phyloP scores from a whole-genome alignment of 768 basidiomycete genomes.

The Sutorius australiensis region DNA sequence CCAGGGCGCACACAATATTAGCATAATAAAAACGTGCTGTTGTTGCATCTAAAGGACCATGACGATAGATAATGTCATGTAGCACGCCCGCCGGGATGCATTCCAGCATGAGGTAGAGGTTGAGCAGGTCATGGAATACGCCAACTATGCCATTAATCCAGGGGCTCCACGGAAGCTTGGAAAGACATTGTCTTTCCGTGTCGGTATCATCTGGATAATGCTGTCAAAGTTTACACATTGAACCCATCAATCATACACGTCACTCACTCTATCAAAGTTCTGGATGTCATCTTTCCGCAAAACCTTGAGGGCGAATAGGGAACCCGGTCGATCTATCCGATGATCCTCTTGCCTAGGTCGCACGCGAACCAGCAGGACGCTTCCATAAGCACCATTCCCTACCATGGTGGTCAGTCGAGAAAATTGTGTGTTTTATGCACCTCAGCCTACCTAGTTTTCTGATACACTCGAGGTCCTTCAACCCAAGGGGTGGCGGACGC shows the following conservation, averaged over 20 bases:
- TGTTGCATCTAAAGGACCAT: slow-evolving; percentile 30
- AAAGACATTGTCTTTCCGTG: slow-evolving; percentile 41
- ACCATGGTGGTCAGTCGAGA: slow-evolving; percentile 1
- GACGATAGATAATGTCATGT: slow-evolving; percentile 33
- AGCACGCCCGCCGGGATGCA: slow-evolving; percentile 45
- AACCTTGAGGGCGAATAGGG: slow-evolving; percentile 48
- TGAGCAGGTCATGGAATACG: slow-evolving; percentile 43
- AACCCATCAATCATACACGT: background rate
- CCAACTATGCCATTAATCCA: slow-evolving; percentile 48
- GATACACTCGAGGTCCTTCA: slow-evolving; percentile 42
- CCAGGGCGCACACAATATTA: slow-evolving; percentile 49
- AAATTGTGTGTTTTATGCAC: background rate
- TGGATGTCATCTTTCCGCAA: slow-evolving; percentile 36
- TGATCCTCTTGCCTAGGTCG: slow-evolving; percentile 29
- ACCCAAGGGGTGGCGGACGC: slow-evolving; percentile 35
- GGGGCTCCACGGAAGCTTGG: slow-evolving; percentile 48
- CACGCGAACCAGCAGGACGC: slow-evolving; percentile 40
- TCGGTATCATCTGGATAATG: slow-evolving; percentile 31
- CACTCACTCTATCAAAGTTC: slow-evolving; percentile 29
- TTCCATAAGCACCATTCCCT: slow-evolving; percentile 43
- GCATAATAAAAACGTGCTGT: slow-evolving; percentile 49
- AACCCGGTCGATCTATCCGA: slow-evolving; percentile 32
- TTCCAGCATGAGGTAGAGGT: slow-evolving; percentile 52
- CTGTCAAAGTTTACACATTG: slow-evolving; percentile 14
- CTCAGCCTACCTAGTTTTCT: slow-evolving; percentile 36